Conservation (phyloP, 257 asterid species). For the Asclepias syriaca region DNA sequence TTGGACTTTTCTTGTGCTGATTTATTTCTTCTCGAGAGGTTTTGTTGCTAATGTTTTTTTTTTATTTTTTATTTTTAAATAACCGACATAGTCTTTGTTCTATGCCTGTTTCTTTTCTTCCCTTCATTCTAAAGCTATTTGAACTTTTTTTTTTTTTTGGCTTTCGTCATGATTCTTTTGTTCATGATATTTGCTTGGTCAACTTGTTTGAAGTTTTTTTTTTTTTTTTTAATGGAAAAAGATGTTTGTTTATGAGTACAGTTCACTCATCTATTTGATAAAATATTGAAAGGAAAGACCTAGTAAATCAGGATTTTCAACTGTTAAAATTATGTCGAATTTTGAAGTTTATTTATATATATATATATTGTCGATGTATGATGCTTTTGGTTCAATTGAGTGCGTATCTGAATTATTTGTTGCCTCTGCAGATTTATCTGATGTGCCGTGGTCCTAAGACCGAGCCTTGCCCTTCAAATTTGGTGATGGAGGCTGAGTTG, state of each 20-base stretch:
- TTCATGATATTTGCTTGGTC: slow-evolving; percentile 13
- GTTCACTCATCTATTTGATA: background rate
- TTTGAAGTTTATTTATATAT: too few relatives aligned
- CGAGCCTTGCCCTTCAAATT: slow-evolving; percentile 26
- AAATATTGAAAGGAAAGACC: background rate
- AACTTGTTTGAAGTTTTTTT: background rate
- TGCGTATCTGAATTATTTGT: slow-evolving; percentile 18
- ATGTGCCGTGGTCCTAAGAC: slow-evolving; percentile 45
- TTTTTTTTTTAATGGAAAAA: slow-evolving; percentile 1
- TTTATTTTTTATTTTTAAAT: background rate
- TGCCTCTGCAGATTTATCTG: slow-evolving; percentile 35
- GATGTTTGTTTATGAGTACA: background rate
- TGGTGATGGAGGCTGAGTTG: slow-evolving; percentile 45
- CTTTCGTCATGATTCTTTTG: background rate
- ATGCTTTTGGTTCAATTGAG: background rate
- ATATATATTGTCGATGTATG: too few relatives aligned
- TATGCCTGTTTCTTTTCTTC: slow-evolving; percentile 6
- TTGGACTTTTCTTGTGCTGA: background rate
- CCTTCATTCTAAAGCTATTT: slow-evolving; percentile 15
- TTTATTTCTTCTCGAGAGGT: background rate
- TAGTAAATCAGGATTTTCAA: background rate
- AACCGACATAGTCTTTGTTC: background rate
- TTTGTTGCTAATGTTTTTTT: background rate
- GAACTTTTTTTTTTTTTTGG: background rate
- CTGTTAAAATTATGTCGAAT: background rate